phyloP scores from a whole-genome alignment of 2,329 filamentous ascomycete genomes.

The Cryphonectria parasitica region DNA sequence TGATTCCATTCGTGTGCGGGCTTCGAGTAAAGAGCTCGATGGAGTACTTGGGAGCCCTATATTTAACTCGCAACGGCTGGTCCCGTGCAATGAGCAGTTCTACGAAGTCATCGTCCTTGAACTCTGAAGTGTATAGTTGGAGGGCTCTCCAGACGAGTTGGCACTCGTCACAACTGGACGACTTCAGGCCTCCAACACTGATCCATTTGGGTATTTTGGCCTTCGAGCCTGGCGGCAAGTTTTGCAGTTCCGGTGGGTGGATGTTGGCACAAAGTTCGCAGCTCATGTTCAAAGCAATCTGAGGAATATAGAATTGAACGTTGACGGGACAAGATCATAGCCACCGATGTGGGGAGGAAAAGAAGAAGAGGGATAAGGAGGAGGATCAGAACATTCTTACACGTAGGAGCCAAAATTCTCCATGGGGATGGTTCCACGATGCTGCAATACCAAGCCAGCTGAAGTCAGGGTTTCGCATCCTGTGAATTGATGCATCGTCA shows the following conservation, averaged over 20 bases:
- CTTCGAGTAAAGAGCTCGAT: conserved; percentile 5
- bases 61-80: conserved; percentile 4
- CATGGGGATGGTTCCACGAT: background rate
- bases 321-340: background rate
- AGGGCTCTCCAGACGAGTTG: conserved; percentile 15
- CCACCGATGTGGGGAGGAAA: background rate
- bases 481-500: background rate
- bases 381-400: background rate
- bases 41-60: conserved; percentile 2
- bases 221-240: conserved; percentile 8
- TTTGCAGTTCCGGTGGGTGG: conserved; percentile 10
- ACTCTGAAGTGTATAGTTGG: background rate
- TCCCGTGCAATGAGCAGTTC: conserved; percentile 1
- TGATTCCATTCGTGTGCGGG: background rate
- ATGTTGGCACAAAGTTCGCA: conserved; percentile 15
- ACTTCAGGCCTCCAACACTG: background rate
- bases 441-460: background rate
- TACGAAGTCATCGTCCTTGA: conserved; percentile 7
- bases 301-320: background rate
- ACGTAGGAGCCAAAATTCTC: background rate
- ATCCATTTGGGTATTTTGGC: conserved; percentile 9
- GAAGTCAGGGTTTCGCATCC: conserved; percentile 5
- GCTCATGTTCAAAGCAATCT: background rate
- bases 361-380: background rate
- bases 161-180: conserved; percentile 10